A percentile compares a stretch with the other conserved stretches of the same genome.
Evolutionary conservation across 148 eudicot species (phyloP).

Genomic region (Chenopodium formosanum): DNA sequence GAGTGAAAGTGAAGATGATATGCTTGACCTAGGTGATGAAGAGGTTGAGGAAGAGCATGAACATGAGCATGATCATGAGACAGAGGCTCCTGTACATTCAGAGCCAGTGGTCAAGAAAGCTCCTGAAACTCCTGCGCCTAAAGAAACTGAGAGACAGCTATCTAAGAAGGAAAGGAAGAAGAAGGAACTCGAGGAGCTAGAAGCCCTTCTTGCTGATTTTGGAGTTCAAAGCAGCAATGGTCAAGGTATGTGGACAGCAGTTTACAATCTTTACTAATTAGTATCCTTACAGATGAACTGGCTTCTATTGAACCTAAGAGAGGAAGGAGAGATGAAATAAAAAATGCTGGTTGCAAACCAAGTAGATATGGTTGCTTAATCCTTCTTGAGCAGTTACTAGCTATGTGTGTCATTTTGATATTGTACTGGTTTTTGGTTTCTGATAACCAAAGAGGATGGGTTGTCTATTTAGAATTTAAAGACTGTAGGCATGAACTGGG

Average conservation of each 20-base stretch:
- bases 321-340: neutral
- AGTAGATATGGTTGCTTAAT: neutral
- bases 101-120: conserved; percentile 55
- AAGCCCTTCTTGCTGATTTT: conserved; percentile 86
- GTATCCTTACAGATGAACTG: neutral
- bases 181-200: conserved; percentile 94
- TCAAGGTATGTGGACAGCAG: conserved; percentile 38
- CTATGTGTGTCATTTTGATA: neutral
- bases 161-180: conserved; percentile 94
- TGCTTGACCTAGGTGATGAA: conserved; percentile 78
- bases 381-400: neutral
- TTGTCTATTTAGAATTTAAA: neutral
- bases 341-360: neutral
- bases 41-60: conserved; percentile 76
- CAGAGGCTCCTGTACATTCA: conserved; percentile 46
- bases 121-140: conserved; percentile 54
- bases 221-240: conserved; percentile 45
- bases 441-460: neutral
- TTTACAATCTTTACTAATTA: neutral
- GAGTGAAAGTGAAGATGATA: conserved; percentile 96
- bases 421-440: neutral
- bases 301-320: neutral
- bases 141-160: conserved; percentile 86
- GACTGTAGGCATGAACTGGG: neutral
- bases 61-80: conserved; percentile 48